Conservation (phyloP, 306 rosid species). For the Astragalus glycyphyllos region DNA sequence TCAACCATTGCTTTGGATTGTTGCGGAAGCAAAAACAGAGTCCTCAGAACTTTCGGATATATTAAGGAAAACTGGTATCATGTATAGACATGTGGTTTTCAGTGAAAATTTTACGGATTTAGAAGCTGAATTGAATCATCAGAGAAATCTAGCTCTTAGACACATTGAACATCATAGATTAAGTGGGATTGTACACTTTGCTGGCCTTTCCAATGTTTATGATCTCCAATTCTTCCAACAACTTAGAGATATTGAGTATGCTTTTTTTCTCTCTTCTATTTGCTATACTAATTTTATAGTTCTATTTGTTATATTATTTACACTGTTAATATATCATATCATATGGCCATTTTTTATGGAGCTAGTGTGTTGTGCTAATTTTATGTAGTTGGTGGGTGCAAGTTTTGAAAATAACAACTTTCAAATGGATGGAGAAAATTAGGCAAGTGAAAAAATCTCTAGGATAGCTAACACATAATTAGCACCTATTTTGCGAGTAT, state of each 20-base stretch:
- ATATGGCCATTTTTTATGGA: no score
- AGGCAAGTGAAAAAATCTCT: slow-evolving; percentile 7
- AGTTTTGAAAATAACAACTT: neutral
- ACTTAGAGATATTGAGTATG: slow-evolving; percentile 86
- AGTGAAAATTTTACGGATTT: slow-evolving; percentile 71
- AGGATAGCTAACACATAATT: slow-evolving; percentile 28
- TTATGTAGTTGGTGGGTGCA: slow-evolving; percentile 26
- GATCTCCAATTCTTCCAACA: slow-evolving; percentile 87
- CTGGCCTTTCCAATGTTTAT: slow-evolving; percentile 82
- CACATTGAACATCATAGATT: slow-evolving; percentile 90
- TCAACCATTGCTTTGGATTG: slow-evolving; percentile 90
- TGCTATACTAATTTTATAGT: slow-evolving; percentile 4
- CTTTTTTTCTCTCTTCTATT: neutral
- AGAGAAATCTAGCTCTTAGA: slow-evolving; percentile 81
- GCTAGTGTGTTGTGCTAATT: neutral
- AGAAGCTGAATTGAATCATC: slow-evolving; percentile 85
- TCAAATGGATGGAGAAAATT: neutral
- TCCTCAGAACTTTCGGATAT: slow-evolving; percentile 57
- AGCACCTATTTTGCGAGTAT: no score
- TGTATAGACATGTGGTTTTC: slow-evolving; percentile 90
- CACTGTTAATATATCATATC: neutral
- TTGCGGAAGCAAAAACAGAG: slow-evolving; percentile 65
- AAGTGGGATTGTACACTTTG: slow-evolving; percentile 91
- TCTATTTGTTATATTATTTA: neutral
- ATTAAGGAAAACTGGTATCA: slow-evolving; percentile 77